Conservation (phyloP, 2,329 filamentous ascomycete genomes). For the Emergomyces africanus region DNA sequence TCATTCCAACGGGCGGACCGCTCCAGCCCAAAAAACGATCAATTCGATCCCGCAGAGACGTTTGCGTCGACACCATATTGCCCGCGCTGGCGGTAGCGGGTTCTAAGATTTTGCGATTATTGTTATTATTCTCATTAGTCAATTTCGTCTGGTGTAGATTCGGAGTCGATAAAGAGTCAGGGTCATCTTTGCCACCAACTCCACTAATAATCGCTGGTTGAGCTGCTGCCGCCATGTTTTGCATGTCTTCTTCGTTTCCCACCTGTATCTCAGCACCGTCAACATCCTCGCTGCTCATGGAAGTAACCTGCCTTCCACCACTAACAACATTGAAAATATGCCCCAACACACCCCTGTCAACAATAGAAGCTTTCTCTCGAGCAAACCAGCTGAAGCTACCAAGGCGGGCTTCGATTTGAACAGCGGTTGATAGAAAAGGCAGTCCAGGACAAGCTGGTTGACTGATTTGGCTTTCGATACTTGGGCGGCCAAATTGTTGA, state of each 20-base stretch:
- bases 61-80: background rate
- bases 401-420: background rate
- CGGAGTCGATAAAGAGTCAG: background rate
- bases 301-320: background rate
- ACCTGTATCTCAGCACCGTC: background rate
- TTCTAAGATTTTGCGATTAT: background rate
- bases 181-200: background rate
- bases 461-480: background rate
- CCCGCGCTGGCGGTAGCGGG: too few species aligned
- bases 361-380: background rate
- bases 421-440: background rate
- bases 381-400: background rate
- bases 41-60: background rate
- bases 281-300: background rate
- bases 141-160: background rate
- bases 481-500: background rate
- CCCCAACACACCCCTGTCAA: background rate
- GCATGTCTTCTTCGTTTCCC: background rate
- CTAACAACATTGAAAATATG: background rate
- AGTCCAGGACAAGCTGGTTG: background rate
- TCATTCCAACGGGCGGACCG: background rate
- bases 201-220: background rate
- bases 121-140: background rate
- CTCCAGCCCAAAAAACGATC: constrained; percentile 2
- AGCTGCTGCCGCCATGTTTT: background rate